Evolutionary conservation across 495 filamentous ascomycete genomes (phyloP).

Genomic region (Xylaria scruposa): DNA sequence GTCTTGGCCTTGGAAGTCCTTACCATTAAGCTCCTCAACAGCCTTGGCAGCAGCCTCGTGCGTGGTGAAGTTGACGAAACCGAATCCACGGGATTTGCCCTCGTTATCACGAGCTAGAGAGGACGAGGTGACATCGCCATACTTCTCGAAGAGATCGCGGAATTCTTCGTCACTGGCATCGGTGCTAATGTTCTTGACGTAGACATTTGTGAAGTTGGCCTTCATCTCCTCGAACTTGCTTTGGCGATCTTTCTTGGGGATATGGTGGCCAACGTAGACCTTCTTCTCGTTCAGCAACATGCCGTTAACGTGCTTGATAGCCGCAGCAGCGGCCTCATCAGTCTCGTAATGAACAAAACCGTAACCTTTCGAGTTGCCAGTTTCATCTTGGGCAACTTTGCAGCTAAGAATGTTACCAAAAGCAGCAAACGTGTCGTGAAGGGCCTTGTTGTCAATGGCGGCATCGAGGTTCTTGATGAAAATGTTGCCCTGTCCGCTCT

Average conservation of each 20-base stretch:
- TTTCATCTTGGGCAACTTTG: slow-evolving; percentile 99
- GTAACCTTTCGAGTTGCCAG: slow-evolving; percentile 95
- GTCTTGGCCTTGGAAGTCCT: slow-evolving; percentile 89
- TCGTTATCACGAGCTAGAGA: slow-evolving; percentile 89
- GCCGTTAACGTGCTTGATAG: slow-evolving; percentile 99
- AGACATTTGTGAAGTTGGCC: slow-evolving; percentile 99
- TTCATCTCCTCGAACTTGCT: slow-evolving; percentile 99
- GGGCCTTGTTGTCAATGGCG: slow-evolving; percentile 99
- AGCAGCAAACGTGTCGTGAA: slow-evolving; percentile 98
- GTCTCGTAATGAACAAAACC: slow-evolving; percentile 99
- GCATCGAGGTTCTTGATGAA: slow-evolving; percentile 99
- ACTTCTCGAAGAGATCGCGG: slow-evolving; percentile 88
- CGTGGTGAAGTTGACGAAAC: slow-evolving; percentile 95
- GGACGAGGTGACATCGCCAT: slow-evolving; percentile 93
- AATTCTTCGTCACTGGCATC: slow-evolving; percentile 94
- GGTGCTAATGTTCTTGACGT: slow-evolving; percentile 96
- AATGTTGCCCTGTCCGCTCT: slow-evolving; percentile 99
- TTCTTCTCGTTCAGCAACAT: slow-evolving; percentile 99
- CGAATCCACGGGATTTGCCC: slow-evolving; percentile 95
- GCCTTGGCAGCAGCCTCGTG: slow-evolving; percentile 87
- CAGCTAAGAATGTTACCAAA: slow-evolving; percentile 99
- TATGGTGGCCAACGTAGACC: slow-evolving; percentile 98
- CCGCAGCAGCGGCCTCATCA: slow-evolving; percentile 92
- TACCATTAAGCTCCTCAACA: slow-evolving; percentile 91
- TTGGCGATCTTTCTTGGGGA: slow-evolving; percentile 99